These are phyloP conservation scores for Pyrus hybrid DNA, from an alignment of 331 rosid species.

Conservation along the genomic window DNA sequence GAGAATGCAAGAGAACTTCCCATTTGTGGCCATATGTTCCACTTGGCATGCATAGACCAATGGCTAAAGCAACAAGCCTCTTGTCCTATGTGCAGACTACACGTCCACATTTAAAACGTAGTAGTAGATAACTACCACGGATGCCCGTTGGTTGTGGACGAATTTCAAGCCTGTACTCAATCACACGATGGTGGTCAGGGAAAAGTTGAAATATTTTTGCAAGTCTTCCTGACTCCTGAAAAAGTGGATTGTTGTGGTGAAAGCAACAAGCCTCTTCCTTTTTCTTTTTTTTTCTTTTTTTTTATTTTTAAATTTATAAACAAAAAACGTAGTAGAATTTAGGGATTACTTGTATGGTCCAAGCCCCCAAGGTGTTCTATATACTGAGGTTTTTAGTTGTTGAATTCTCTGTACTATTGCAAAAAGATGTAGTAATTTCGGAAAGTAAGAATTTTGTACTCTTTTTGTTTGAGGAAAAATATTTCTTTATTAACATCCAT, in stretches of 20 bases:
- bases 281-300: too few species aligned
- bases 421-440: background rate
- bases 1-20: slow-evolving; percentile 32
- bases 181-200: too few species aligned
- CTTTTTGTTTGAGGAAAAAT: too few species aligned
- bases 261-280: too few species aligned
- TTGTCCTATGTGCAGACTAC: slow-evolving; percentile 9
- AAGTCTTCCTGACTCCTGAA: too few species aligned
- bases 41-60: slow-evolving; percentile 26
- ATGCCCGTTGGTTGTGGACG: fast-evolving
- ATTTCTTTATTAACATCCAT: background rate
- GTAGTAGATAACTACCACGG: too few species aligned
- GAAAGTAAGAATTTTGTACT: background rate
- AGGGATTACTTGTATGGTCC: background rate
- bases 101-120: background rate
- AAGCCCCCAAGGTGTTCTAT: background rate
- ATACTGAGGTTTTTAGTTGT: background rate
- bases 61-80: slow-evolving; percentile 26
- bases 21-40: slow-evolving; percentile 30
- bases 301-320: too few species aligned
- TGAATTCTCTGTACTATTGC: background rate
- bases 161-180: too few species aligned
- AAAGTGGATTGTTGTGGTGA: fast-evolving
- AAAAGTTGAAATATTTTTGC: fast-evolving
- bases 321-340: background rate